Percentiles rank a stretch among this genome's conserved stretches.
phyloP scores from a whole-genome alignment of 177 flowering plant species.

The Telopea speciosissima region DNA sequence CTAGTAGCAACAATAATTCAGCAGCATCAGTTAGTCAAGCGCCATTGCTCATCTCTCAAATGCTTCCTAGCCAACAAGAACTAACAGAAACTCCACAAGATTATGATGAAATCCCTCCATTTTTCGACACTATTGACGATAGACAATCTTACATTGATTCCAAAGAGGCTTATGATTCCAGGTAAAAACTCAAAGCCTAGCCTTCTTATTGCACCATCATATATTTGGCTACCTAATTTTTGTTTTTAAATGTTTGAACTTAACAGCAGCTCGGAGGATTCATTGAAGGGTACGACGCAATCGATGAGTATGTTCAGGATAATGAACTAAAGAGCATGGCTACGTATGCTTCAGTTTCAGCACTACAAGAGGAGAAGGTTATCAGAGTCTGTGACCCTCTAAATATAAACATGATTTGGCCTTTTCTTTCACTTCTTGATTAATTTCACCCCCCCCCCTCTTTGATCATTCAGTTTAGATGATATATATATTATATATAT shows the following conservation, averaged over 20 bases:
- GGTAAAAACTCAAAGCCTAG: conserved; percentile 21
- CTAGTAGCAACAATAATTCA: conserved; percentile 12
- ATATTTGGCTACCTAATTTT: no score
- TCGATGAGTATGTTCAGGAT: conserved; percentile 45
- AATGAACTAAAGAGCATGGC: conserved; percentile 67
- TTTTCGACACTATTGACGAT: conserved; percentile 59
- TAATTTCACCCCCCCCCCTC: no score
- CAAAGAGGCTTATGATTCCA: conserved; percentile 54
- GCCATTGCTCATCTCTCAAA: conserved; percentile 26
- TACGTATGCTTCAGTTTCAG: conserved; percentile 60
- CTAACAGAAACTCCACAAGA: conserved; percentile 27
- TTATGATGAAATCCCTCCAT: conserved; percentile 53
- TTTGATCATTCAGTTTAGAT: no score
- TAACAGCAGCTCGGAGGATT: conserved; percentile 47
- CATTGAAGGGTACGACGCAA: conserved; percentile 44
- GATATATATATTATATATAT: no score
- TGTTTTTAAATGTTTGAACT: neutral
- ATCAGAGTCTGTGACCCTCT: neutral
- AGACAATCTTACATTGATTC: conserved; percentile 57
- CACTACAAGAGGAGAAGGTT: conserved; percentile 30
- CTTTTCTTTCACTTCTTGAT: no score
- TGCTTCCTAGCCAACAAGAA: conserved; percentile 23
- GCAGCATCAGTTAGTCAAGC: conserved; percentile 23
- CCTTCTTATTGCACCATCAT: no score
- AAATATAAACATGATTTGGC: neutral